Evolutionary conservation across 371 early-diverging fungal genomes (phyloP).

Genomic region (Gilbertella persicaria): DNA sequence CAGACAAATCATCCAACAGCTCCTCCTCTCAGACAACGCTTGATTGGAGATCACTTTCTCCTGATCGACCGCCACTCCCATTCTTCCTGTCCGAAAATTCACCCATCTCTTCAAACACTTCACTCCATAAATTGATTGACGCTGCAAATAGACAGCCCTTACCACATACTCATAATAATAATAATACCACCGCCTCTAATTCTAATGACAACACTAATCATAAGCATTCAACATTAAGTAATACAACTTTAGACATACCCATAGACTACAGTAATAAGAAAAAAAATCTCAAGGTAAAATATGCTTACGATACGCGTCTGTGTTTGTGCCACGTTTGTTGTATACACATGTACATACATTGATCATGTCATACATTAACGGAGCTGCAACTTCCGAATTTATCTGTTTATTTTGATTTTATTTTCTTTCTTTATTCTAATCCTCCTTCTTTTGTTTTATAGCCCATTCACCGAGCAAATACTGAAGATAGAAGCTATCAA

Average conservation of each 20-base stretch:
- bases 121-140: conserved; percentile 8
- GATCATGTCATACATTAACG: conserved; percentile 5
- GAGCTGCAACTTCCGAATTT: not conserved
- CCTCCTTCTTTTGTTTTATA: conserved; percentile 5
- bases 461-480: not conserved
- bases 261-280: not conserved
- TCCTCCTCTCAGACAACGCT: conserved; percentile 14
- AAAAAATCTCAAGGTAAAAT: conserved; percentile 8
- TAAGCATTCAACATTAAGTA: too few species aligned
- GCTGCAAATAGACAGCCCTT: not conserved
- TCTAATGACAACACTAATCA: not conserved
- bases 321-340: conserved; percentile 12
- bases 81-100: conserved; percentile 15
- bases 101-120: conserved; percentile 4
- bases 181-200: not conserved
- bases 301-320: not conserved
- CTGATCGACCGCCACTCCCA: conserved; percentile 27
- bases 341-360: conserved; percentile 4
- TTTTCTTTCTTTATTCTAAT: not conserved
- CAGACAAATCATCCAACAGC: conserved; percentile 1
- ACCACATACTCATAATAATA: not conserved
- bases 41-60: conserved; percentile 32
- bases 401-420: not conserved
- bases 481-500: conserved; percentile 14
- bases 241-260: too few species aligned